Base-by-base conservation (phyloP, 2,329 filamentous ascomycete species). In the Ophiocordyceps camponoti-leonardi region DNA sequence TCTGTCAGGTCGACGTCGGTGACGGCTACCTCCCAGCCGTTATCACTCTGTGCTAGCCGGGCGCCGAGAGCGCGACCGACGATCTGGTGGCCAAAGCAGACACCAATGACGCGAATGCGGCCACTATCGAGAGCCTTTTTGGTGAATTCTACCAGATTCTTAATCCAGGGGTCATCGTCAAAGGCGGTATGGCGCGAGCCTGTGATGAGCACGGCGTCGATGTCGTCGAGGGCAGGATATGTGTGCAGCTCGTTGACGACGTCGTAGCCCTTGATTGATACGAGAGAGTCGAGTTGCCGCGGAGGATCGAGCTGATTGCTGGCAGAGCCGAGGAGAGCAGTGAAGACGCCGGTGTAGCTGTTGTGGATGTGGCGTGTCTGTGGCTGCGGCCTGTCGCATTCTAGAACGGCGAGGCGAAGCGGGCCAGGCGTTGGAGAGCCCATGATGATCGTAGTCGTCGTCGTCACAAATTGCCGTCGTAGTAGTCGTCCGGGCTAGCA, bases 121-220 rank as follows among this genome's bases (percentile, higher is more conserved):
- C 58, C 61, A 16, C 53, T 51, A 4, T 56, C 53, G 12, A 61
- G 56, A 12, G 56, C 60, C 37, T 53, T 52, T 18, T 51, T 52
- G 7, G 65, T 55, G 44, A 64, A 71, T 46, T 61, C 56, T 22
- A 64, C 62, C 19, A 71, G 56, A 16, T 58, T 56, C 18, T 66
- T 41, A 44, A 71, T 69, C 68, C 67, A 71, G 1, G 59, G 53
- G 31, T 67, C 59, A 43, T 68, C 57, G 41, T 65, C 57, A 47
- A 63, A 69, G 2, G 67, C 62, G 18, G 64, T 67, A 50, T 65
- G 59, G 76, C 77, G 83, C 70, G 71, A 73, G 5, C 90, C 90
- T 0, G 83, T 85, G 49, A 95, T 73, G 39, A 95, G 68, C 30
- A 96, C 67, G 46, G 83, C 88, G 67, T 96, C 90, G 49, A 95